Base-by-base conservation (phyloP, 805 yeast genomes). In the Hanseniaspora vineae region DNA sequence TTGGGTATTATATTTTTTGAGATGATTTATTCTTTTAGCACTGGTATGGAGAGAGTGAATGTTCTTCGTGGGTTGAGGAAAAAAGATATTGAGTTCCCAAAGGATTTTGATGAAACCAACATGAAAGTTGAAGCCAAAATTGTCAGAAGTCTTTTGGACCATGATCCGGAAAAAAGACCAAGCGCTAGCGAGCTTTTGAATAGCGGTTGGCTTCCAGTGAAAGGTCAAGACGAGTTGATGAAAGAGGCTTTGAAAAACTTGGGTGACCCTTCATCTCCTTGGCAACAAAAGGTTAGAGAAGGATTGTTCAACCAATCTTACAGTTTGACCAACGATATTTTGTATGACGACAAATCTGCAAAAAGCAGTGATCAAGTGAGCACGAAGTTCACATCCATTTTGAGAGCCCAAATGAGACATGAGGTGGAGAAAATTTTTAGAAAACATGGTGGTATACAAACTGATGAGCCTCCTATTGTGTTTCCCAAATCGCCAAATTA, bases 1-100 rank as follows among this genome's bases (percentile, higher is more conserved):
- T 66, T 92, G 39, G 99, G 99, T 2, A 78, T 92, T 35, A 92
- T 92, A 1, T 87, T 92, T 59, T 92, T 92, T 61, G 98, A 92
- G 60, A 92, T 92, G 98, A 76, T 87, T 31, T 87, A 80, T 60
- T 72, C 81, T 1, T 71, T 90, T 56, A 71, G 72, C n/a, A 92
- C 99, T 0, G 89, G 87, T 1, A 92, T 92, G 97, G 99, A 92
- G 61, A 72, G 98, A 46, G 87, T 83, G 11, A 71, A 73, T 44
- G 84, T 79, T 8, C 65, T 92, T n/a, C 75, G 78, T 50, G 69
- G 74, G 20, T 63, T 90, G 47, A 69, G 99, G 48, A 60, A 70
- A 1, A 62, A 77, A 0, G 60, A 72, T 0, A 72, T 87, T 13
- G 75, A 73, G 5, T 84, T 92, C 52, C 98, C 98, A 0, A 23